Conservation (phyloP, 352 stramenopile species). For the Globisporangium radiosum region DNA sequence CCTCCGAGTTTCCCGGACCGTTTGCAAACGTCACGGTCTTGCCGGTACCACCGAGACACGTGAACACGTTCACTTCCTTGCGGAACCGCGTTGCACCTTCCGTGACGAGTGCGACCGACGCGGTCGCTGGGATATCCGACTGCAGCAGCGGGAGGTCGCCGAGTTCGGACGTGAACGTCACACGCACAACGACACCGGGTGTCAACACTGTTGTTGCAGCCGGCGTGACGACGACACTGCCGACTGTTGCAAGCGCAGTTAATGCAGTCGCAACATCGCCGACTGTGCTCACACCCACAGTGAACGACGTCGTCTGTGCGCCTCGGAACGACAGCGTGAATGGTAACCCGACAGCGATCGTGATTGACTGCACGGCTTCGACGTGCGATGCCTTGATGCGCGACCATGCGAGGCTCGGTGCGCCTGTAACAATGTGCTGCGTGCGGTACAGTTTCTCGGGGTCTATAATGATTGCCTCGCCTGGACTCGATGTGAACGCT, state of each 20-base stretch:
- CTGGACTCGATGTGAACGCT: conserved; percentile 41
- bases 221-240: conserved; percentile 35
- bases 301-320: conserved; percentile 19
- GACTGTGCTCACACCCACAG: conserved; percentile 27
- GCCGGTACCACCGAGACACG: conserved; percentile 27
- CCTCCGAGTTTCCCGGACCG: background rate
- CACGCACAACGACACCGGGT: conserved; percentile 20
- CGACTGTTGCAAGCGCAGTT: conserved; percentile 33
- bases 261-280: conserved; percentile 25
- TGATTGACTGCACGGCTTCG: conserved; percentile 41
- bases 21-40: conserved; percentile 27
- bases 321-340: conserved; percentile 62
- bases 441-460: conserved; percentile 40
- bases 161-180: conserved; percentile 54
- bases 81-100: conserved; percentile 48
- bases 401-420: conserved; percentile 56
- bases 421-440: conserved; percentile 45
- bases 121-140: conserved; percentile 5
- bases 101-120: conserved; percentile 22
- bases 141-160: conserved; percentile 39
- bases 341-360: conserved; percentile 4
- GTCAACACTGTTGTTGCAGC: conserved; percentile 14
- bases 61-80: conserved; percentile 61
- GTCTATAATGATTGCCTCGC: conserved; percentile 43
- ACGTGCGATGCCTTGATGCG: conserved; percentile 21